Evolutionary conservation across 495 filamentous ascomycete genomes (phyloP).

Genomic region (Xylaria flabelliformis): DNA sequence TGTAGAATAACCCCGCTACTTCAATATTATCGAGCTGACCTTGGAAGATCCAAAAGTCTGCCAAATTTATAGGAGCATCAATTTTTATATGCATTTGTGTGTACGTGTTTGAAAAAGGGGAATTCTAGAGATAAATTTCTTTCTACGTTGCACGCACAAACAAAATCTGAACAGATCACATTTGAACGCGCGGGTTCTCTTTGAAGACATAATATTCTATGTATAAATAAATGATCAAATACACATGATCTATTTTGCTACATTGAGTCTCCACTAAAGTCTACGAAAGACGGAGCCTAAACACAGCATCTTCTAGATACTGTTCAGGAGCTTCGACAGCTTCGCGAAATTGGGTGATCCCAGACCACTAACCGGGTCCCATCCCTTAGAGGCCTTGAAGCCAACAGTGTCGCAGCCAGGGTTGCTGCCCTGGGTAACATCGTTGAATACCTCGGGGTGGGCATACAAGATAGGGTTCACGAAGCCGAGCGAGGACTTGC

Average conservation of each 20-base stretch:
- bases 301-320: constrained; percentile 5
- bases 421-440: constrained; percentile 67
- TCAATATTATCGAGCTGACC: not conserved
- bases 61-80: not conserved
- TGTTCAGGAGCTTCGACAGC: constrained; percentile 21
- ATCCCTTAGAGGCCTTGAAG: constrained; percentile 59
- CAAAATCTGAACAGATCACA: not conserved
- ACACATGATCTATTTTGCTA: not conserved
- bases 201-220: not conserved
- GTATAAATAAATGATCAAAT: not conserved
- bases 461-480: constrained; percentile 67
- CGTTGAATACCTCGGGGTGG: constrained; percentile 65
- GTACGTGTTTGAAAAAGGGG: not conserved
- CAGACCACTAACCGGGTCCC: constrained; percentile 71
- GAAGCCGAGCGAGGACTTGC: constrained; percentile 58
- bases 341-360: constrained; percentile 42
- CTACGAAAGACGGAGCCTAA: not conserved
- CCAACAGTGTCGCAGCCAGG: constrained; percentile 64
- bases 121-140: not conserved
- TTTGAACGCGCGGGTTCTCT: not conserved
- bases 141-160: not conserved
- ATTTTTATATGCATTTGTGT: not conserved
- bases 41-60: too few relatives aligned
- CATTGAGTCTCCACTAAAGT: not conserved
- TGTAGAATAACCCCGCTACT: not conserved